Conservation (phyloP, 2,329 filamentous ascomycete species). For the Fusarium avenaceum region DNA sequence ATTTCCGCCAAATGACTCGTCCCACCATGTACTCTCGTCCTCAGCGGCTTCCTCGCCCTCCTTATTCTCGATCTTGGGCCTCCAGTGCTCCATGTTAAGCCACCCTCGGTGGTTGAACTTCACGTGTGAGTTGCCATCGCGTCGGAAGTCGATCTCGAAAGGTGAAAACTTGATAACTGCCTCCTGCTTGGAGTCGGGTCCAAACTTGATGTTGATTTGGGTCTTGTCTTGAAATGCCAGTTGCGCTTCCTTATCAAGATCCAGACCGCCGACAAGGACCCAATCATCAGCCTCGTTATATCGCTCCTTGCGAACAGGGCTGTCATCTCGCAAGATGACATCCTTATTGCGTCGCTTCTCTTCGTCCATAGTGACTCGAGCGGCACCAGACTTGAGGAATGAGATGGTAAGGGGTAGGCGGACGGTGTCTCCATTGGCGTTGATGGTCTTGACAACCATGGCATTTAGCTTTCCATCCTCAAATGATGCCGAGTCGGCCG, state of each 20-base stretch:
- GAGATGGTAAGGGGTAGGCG: slow-evolving; percentile 86
- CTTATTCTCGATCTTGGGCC: slow-evolving; percentile 80
- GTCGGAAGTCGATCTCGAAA: slow-evolving; percentile 87
- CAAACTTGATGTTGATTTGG: slow-evolving; percentile 83
- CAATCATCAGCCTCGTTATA: slow-evolving; percentile 93
- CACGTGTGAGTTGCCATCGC: slow-evolving; percentile 84
- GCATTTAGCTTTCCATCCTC: slow-evolving; percentile 85
- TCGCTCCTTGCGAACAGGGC: slow-evolving; percentile 87
- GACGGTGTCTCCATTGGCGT: slow-evolving; percentile 73
- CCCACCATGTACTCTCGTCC: slow-evolving; percentile 97
- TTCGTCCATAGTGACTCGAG: slow-evolving; percentile 90
- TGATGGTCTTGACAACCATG: slow-evolving; percentile 83
- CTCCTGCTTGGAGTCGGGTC: slow-evolving; percentile 80
- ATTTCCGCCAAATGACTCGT: slow-evolving; percentile 94
- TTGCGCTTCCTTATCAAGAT: slow-evolving; percentile 78
- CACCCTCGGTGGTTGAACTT: slow-evolving; percentile 91
- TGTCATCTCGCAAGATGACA: slow-evolving; percentile 87
- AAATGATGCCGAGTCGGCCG: slow-evolving; percentile 78
- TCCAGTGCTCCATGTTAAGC: slow-evolving; percentile 96
- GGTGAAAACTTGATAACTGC: slow-evolving; percentile 87
- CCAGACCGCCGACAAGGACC: slow-evolving; percentile 85
- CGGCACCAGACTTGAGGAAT: slow-evolving; percentile 90
- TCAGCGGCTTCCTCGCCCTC: slow-evolving; percentile 70
- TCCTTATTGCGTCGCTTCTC: slow-evolving; percentile 90
- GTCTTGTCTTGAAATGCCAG: slow-evolving; percentile 74